Conservation (phyloP, 129 eudicot genomes). For the Chrysanthemum makinoi region DNA sequence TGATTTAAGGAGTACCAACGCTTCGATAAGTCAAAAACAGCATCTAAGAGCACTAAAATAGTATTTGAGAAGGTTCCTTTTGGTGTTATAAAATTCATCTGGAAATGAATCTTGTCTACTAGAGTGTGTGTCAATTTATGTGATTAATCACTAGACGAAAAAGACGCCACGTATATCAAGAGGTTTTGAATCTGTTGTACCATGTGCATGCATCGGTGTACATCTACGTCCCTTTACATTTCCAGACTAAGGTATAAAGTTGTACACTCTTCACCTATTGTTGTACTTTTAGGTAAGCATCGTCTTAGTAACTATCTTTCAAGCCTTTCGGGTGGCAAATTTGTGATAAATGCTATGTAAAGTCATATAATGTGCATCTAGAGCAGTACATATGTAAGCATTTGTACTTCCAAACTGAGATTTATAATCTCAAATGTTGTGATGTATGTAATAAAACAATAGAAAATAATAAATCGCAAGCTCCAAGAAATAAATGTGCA, state of each 20-base stretch:
- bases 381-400: constrained; percentile 3
- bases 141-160: constrained; percentile 52
- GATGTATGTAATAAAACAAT: no score
- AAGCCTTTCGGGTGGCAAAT: not conserved
- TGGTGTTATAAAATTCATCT: constrained; percentile 23
- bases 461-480: no score
- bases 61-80: constrained; percentile 43
- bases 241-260: constrained; percentile 12
- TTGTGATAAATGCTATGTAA: constrained; percentile 15
- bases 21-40: constrained; percentile 52
- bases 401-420: not conserved
- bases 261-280: not conserved
- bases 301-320: not conserved
- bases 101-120: constrained; percentile 26
- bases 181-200: constrained; percentile 17
- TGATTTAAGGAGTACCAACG: constrained; percentile 38
- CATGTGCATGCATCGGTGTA: constrained; percentile 21
- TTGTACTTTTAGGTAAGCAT: constrained; percentile 12
- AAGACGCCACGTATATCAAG: constrained; percentile 38
- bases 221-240: not conserved
- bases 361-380: constrained; percentile 13
- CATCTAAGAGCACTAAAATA: constrained; percentile 53
- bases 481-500: not conserved
- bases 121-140: constrained; percentile 32
- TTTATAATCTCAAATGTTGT: no score